These are phyloP conservation scores for Blastobotrys serpentis DNA, from an alignment of 1,139 yeast genomes.

Conservation along the genomic window DNA sequence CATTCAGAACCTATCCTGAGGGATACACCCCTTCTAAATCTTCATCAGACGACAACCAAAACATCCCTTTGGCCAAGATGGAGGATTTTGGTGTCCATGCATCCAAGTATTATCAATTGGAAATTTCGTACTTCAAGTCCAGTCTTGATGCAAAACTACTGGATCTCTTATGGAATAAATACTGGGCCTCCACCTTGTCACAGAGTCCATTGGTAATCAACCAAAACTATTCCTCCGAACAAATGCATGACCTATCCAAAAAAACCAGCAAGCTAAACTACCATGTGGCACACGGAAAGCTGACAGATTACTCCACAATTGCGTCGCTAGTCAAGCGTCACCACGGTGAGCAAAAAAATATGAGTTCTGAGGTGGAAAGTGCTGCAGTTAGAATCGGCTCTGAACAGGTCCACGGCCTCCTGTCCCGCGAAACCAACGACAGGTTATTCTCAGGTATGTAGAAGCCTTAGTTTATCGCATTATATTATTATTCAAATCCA, in stretches of 20 bases:
- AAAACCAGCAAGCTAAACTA: slow-evolving; percentile 26
- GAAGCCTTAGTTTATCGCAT: not conserved
- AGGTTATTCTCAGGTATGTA: slow-evolving; percentile 23
- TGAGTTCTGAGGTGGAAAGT: slow-evolving; percentile 15
- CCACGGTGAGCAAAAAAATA: slow-evolving; percentile 4
- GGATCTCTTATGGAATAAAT: slow-evolving; percentile 48
- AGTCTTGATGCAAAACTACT: slow-evolving; percentile 51
- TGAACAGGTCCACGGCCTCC: slow-evolving; percentile 38
- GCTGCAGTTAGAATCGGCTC: slow-evolving; percentile 33
- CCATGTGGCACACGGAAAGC: slow-evolving; percentile 18
- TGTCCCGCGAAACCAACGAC: slow-evolving; percentile 32
- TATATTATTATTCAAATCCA: not conserved
- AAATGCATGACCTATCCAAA: slow-evolving; percentile 30
- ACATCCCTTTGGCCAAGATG: slow-evolving; percentile 49
- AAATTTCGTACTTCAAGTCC: slow-evolving; percentile 62
- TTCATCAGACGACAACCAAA: slow-evolving; percentile 22
- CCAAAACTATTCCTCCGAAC: slow-evolving; percentile 40
- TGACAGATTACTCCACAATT: slow-evolving; percentile 23
- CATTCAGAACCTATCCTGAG: slow-evolving; percentile 76
- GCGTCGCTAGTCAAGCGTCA: not conserved
- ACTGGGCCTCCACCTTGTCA: slow-evolving; percentile 49
- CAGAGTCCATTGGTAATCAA: slow-evolving; percentile 34
- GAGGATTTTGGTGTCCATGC: slow-evolving; percentile 72
- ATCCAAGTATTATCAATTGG: slow-evolving; percentile 66
- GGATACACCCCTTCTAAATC: slow-evolving; percentile 33